A percentile compares a stretch with the other conserved stretches of the same genome.
Conservation (phyloP, 371 early-diverging fungal species). For the Funneliformis caledonium region DNA sequence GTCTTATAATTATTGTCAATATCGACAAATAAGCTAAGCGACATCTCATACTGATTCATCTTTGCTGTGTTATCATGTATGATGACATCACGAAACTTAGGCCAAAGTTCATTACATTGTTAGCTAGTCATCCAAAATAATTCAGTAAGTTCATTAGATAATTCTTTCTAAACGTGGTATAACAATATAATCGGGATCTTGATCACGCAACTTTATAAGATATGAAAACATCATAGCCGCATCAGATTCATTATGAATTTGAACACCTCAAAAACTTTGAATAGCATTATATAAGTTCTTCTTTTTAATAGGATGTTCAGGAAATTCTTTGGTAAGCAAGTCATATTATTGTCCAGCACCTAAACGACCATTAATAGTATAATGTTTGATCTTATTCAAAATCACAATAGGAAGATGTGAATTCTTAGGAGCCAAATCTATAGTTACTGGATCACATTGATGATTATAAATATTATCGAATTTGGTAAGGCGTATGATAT, state of each 20-base stretch:
- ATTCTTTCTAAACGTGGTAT: background rate
- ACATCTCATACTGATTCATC: background rate
- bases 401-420: background rate
- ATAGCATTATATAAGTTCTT: background rate
- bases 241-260: background rate
- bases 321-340: background rate
- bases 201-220: background rate
- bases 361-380: background rate
- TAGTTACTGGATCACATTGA: too few relatives aligned
- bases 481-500: background rate
- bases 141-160: background rate
- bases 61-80: background rate
- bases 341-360: background rate
- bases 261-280: background rate
- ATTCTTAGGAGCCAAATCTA: background rate
- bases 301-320: background rate
- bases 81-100: background rate
- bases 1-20: background rate
- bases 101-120: background rate
- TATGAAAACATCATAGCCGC: background rate
- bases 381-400: background rate
- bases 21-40: background rate
- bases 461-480: background rate
- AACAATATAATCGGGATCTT: background rate
- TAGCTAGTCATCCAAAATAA: conserved; percentile 8